Evolutionary conservation across 2,329 filamentous ascomycete genomes (phyloP).

Genomic region (Sclerotinia borealis): DNA sequence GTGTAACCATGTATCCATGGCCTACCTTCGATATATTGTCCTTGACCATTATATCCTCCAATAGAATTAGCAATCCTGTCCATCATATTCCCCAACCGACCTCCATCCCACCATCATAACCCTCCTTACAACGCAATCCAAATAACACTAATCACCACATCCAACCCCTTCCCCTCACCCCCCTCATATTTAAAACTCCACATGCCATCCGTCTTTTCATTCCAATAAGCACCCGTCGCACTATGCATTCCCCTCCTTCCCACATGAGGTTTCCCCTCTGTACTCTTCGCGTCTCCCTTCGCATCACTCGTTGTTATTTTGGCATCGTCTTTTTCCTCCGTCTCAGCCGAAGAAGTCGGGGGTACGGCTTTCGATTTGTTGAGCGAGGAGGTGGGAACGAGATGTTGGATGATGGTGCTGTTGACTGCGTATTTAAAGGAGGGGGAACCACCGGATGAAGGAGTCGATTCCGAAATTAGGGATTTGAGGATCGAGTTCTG

Average conservation of each 20-base stretch:
- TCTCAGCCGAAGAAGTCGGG: constrained; percentile 30
- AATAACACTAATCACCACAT: constrained; percentile 67
- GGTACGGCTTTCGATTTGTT: constrained; percentile 48
- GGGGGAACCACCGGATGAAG: constrained; percentile 48
- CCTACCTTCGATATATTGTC: neutral
- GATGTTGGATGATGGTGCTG: constrained; percentile 96
- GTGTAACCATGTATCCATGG: neutral
- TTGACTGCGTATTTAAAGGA: constrained; percentile 93
- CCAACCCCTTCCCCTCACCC: constrained; percentile 59
- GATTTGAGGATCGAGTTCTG: constrained; percentile 72
- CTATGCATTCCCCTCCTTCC: constrained; percentile 88
- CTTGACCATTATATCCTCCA: neutral
- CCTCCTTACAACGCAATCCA: constrained; percentile 49
- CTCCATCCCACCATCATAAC: neutral
- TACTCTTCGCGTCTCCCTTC: constrained; percentile 41
- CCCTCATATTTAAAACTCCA: constrained; percentile 83
- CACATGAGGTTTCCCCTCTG: constrained; percentile 62
- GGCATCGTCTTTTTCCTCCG: constrained; percentile 34
- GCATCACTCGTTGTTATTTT: constrained; percentile 50
- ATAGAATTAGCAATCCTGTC: neutral
- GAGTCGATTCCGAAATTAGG: constrained; percentile 68
- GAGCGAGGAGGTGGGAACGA: constrained; percentile 60
- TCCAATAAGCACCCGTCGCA: constrained; percentile 81
- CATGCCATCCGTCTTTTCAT: constrained; percentile 84
- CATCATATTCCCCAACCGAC: neutral